Evolutionary conservation across 768 basidiomycete species (phyloP), one percentile per base, ranked within the genome.

Genomic region (Boletus vermiculosoides): DNA sequence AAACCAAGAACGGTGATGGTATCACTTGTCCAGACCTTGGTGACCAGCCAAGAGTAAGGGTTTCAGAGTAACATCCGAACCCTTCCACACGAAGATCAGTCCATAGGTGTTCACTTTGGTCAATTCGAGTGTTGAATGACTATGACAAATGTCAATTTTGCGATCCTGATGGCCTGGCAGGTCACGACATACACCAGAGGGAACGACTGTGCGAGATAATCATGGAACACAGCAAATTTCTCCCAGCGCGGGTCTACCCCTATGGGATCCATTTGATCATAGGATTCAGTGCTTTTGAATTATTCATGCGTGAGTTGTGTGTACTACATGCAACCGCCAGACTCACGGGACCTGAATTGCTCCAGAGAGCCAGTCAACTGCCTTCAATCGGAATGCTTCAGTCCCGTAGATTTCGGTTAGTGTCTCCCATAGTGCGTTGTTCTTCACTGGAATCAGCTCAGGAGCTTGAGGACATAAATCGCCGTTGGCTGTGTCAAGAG

Each of bases 91-190:
- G 60, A 79, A 83, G 2, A 88, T 72, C 12, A 87, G 73, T 0
- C 81, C 87, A 49, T 83, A 83, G 0, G 82, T 85, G 63, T 86
- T 86, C 58, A 88, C 79, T 59, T 79, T 82, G 4, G 80, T 80
- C 54, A 87, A 70, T 40, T 76, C 60, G 9, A 87, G 75, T 22
- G 71, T 74, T 7, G 77, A 59, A 62, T 86, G 82, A 18, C 83
- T 84, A 23, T 48, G 7, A 7, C 12, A 54, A 33, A 52, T 23
- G 52, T 63, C 20, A 49, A 28, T 13, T 4, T 45, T 33, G 22
- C 9, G n/a, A 23, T 30, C 41, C 25, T 10, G 23, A 49, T 39
- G n/a, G 31, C 28, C 5, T 10, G n/a, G 4, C 25, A 25, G 37
- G 16, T 41, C 9, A 42, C 16, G 22, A 72, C 74, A 41, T 72